Evolutionary conservation across 441 rosid genomes (phyloP).

Genomic region (Metrosideros polymorpha): DNA sequence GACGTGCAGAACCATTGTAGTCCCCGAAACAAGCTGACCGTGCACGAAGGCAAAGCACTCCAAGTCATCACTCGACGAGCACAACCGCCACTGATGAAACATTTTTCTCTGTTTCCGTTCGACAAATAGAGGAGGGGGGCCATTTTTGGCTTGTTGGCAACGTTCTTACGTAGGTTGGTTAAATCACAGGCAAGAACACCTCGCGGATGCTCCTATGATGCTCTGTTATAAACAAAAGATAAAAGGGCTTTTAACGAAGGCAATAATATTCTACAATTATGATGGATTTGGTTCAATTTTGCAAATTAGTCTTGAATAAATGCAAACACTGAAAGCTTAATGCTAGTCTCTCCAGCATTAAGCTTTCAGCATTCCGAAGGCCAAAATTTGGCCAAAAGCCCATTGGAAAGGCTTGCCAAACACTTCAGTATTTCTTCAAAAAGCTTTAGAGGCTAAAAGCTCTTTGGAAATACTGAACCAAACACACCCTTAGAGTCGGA

Average conservation of each 20-base stretch:
- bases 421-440: too few species aligned
- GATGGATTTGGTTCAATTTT: too few species aligned
- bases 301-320: too few species aligned
- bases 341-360: too few species aligned
- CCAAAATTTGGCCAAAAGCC: too few species aligned
- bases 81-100: too few species aligned
- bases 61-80: not conserved
- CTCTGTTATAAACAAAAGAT: not conserved
- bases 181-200: not conserved
- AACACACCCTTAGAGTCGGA: too few species aligned
- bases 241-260: not conserved
- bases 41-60: not conserved
- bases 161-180: not conserved
- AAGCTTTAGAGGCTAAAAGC: too few species aligned
- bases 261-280: not conserved
- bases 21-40: not conserved
- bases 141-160: not conserved
- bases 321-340: too few species aligned
- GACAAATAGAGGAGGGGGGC: not conserved
- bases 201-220: not conserved
- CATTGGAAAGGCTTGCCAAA: too few species aligned
- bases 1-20: not conserved
- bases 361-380: too few species aligned
- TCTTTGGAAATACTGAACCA: too few species aligned
- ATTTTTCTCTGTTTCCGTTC: not conserved